Evolutionary conservation across 345 rosid species (phyloP), one percentile per base, ranked within the genome.

Genomic region (Salix exigua): DNA sequence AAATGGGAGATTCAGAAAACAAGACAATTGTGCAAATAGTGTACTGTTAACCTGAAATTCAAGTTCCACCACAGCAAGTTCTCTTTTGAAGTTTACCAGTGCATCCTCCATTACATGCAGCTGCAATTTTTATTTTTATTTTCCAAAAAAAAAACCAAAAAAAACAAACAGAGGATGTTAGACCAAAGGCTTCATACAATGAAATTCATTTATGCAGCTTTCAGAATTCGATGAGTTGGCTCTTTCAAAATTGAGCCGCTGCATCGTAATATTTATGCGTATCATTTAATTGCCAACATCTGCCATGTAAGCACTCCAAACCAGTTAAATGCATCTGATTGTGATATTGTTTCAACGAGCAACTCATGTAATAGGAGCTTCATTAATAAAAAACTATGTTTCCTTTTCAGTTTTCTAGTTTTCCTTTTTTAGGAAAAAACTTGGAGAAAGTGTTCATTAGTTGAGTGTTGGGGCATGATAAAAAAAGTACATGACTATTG

Each of bases 41-140:
- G 44, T 23, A 71, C 23, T 40, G 40, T 63, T 25, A 38, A 92
- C 98, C 99, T 93, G 90, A 79, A 89, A 73, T 82, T 95, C 94
- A 65, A 87, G 88, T 85, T 95, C 99, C 92, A 89, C 79, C 37
- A 87, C 84, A 66, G 97, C 94, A 82, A 95, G 91, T 67, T 92
- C 94, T 5, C 87, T 83, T 87, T 92, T 92, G 87, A 90, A 91
- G 85, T 78, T 85, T 55, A 82, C 73, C 78, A 94, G 73, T 26
- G 89, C 89, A 70, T 84, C 85, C 75, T 92, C 97, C 84, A 82
- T 83, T 30, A 72, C 77, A 50, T 79, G 79, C 23, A 95, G 85
- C 97, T 95, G 89, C 58, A 74, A 40, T 40, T 40, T 9, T 40
- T 40, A 40, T 40, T 40, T 33, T 33, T 33, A 35, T 35, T 5